phyloP scores from a whole-genome alignment of 805 yeast species.

The Starmerella gropengiesseri region DNA sequence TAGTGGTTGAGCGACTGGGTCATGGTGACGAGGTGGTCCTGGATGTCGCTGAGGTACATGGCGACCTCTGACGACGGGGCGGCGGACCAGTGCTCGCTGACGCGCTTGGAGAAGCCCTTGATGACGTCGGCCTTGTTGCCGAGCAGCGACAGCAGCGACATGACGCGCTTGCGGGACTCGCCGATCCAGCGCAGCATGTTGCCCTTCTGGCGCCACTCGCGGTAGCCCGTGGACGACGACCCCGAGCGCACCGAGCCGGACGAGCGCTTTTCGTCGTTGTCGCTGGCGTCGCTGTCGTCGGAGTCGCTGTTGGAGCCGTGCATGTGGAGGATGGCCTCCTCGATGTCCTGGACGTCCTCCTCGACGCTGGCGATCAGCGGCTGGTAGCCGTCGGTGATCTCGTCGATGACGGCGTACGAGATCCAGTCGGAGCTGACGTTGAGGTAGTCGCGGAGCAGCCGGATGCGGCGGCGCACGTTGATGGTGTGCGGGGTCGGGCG shows the following conservation, averaged over 20 bases:
- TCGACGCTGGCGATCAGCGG: constrained; percentile 93
- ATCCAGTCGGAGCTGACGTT: constrained; percentile 94
- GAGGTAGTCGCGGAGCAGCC: constrained; percentile 75
- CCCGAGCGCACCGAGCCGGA: constrained; percentile 26
- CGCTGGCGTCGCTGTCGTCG: constrained; percentile 31
- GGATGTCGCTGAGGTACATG: constrained; percentile 91
- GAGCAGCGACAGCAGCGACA: constrained; percentile 73
- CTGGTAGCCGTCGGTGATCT: constrained; percentile 93
- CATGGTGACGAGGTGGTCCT: constrained; percentile 96
- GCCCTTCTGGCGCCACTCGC: constrained; percentile 84
- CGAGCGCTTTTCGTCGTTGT: constrained; percentile 26
- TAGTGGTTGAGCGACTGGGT: constrained; percentile 89
- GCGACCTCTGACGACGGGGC: constrained; percentile 81
- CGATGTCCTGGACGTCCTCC: constrained; percentile 88
- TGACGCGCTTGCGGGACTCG: constrained; percentile 86
- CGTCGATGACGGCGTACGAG: constrained; percentile 91
- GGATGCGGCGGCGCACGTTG: constrained; percentile 85
- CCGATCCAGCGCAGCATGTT: constrained; percentile 93
- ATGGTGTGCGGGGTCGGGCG: constrained; percentile 93
- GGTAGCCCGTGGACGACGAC: constrained; percentile 32
- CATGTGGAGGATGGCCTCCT: constrained; percentile 80
- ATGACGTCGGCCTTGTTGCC: constrained; percentile 97
- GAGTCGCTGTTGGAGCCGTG: constrained; percentile 53
- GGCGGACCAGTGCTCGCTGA: constrained; percentile 71
- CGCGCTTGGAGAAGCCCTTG: constrained; percentile 84